These are phyloP conservation scores for Xylaria sp. DNA, from an alignment of 2,329 filamentous ascomycete species.

Conservation along the genomic window DNA sequence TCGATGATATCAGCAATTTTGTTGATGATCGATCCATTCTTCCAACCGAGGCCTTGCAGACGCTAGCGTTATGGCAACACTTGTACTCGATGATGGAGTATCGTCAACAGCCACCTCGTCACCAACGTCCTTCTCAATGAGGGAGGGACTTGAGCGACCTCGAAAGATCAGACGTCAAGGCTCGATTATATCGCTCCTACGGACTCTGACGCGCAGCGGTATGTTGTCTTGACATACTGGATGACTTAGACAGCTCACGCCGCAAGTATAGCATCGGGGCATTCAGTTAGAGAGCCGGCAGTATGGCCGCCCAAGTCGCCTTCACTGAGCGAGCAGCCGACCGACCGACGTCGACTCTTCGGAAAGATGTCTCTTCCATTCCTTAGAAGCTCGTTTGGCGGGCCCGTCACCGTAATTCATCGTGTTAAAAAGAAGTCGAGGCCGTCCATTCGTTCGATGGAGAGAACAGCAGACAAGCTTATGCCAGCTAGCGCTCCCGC, in stretches of 20 bases:
- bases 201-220: constrained; percentile 55
- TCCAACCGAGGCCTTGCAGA: constrained; percentile 45
- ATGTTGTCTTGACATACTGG: constrained; percentile 21
- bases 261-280: constrained; percentile 40
- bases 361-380: constrained; percentile 55
- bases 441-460: constrained; percentile 51
- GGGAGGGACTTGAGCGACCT: constrained; percentile 43
- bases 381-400: constrained; percentile 53
- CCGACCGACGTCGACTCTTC: constrained; percentile 43
- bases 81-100: constrained; percentile 37
- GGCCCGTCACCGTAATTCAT: constrained; percentile 56
- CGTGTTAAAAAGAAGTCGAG: constrained; percentile 53
- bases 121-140: constrained; percentile 44
- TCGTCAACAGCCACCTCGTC: constrained; percentile 38
- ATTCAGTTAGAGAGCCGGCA: constrained; percentile 39
- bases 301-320: constrained; percentile 44
- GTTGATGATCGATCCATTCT: constrained; percentile 25
- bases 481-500: constrained; percentile 42
- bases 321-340: constrained; percentile 34
- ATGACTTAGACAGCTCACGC: constrained; percentile 28
- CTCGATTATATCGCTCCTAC: constrained; percentile 56
- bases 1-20: constrained; percentile 5
- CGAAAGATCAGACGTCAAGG: constrained; percentile 55
- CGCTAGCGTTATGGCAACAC: constrained; percentile 37
- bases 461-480: constrained; percentile 45